A percentile compares a stretch with the other conserved stretches of the same genome.
Conservation (phyloP, 140 eudicot genomes). For the Stevia rebaudiana region DNA sequence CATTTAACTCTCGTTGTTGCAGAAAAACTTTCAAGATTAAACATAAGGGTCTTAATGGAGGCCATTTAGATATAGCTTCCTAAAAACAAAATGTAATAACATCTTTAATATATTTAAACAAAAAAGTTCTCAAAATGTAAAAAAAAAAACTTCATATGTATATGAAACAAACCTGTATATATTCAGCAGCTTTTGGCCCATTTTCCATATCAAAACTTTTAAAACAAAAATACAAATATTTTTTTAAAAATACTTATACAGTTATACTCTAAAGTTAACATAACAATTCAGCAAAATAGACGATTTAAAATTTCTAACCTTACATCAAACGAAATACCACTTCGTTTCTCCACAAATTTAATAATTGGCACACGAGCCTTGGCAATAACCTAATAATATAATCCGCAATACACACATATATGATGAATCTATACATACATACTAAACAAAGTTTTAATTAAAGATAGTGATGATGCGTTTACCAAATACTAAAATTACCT, state of each 20-base stretch:
- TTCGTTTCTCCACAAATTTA: conserved; percentile 72
- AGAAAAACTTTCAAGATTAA: conserved; percentile 81
- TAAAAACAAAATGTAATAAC: conserved; percentile 19
- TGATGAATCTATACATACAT: not conserved
- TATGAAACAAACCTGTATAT: conserved; percentile 51
- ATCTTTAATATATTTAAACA: not conserved
- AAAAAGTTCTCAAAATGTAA: too few species aligned
- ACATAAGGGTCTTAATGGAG: conserved; percentile 82
- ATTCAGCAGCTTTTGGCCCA: conserved; percentile 95
- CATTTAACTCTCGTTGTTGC: conserved; percentile 92
- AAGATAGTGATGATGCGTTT: not conserved
- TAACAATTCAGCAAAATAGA: not conserved
- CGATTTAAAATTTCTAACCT: conserved; percentile 37
- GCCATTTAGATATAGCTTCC: conserved; percentile 81
- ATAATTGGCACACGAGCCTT: conserved; percentile 86
- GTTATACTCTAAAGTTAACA: not conserved
- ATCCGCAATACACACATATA: conserved; percentile 10
- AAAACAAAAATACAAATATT: conserved; percentile 12
- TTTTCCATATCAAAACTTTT: conserved; percentile 86
- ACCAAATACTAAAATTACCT: conserved; percentile 36
- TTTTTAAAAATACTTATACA: not conserved
- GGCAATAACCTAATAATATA: conserved; percentile 60
- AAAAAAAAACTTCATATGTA: too few species aligned
- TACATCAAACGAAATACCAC: conserved; percentile 70
- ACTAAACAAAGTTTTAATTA: not conserved